Evolutionary conservation across 345 rosid species (phyloP), one percentile per base, ranked within the genome.

Genomic region (Eucalyptus albens): DNA sequence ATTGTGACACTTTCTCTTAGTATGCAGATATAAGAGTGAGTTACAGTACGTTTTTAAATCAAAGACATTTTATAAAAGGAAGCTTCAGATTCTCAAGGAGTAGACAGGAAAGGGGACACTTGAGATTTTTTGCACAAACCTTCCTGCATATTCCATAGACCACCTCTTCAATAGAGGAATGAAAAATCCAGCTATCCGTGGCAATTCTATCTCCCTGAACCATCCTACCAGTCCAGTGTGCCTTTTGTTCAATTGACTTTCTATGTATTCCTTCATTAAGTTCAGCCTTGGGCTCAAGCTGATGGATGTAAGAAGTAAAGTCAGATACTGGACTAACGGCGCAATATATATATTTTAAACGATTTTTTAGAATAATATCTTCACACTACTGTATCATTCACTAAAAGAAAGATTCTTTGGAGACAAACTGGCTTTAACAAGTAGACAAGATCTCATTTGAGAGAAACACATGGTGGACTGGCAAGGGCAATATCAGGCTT

Each of bases 61-160:
- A 27, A 15, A 77, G 69, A 27, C n/a, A 62, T 62, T 62, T 13
- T 3, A 62, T 62, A 13, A 16, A 6, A 62, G 14, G 45, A 77
- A 77, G 26, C 83, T 37, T 77, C 6, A 24, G 83, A 40, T 77
- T 77, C 85, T 77, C 85, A 77, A 22, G 47, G 47, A 72, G 27
- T 40, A 40, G 4, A 77, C 85, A 77, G 82, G 40, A 77, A 37
- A 40, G 85, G 47, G 15, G 27, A 77, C 47, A 40, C 29, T 77
- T 21, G 4, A 22, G 15, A 77, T 40, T 77, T 77, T 77, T 77
- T 77, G 45, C 47, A 77, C 95, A 89, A 87, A 96, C 97, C 97
- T 96, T 92, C 96, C 97, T 33, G 96, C 97, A 72, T 95, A 95
- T 89, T 96, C 96, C 91, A 93, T 90, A 40, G 95, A 92, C 96